Conservation (phyloP, 441 rosid genomes). For the Bruguiera hainesii region DNA sequence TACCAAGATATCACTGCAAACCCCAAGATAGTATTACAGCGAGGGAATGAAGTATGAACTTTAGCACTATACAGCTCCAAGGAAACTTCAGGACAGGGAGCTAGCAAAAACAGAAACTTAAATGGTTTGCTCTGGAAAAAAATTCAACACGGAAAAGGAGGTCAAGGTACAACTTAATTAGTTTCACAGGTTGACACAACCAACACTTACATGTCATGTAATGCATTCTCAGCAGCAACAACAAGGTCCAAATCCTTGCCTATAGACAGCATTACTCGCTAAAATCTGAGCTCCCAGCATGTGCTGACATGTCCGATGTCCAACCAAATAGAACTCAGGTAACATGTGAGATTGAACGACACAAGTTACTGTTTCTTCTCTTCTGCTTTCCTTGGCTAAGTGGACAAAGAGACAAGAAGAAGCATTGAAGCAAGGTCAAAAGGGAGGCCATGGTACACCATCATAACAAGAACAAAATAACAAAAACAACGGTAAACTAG, state of each 20-base stretch:
- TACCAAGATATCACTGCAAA: too few species aligned
- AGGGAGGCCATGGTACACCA: background rate
- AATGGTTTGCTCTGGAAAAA: too few species aligned
- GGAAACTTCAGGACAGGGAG: too few species aligned
- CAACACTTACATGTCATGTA: background rate
- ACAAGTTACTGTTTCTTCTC: constrained; percentile 42
- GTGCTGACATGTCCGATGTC: background rate
- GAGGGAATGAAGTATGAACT: too few species aligned
- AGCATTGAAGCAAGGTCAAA: background rate
- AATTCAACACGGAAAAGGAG: too few species aligned
- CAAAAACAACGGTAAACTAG: background rate
- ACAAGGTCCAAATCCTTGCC: background rate
- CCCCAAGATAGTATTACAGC: too few species aligned
- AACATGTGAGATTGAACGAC: background rate
- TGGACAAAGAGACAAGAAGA: background rate
- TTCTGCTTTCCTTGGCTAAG: constrained; percentile 70
- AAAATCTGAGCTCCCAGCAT: background rate
- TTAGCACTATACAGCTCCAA: too few species aligned
- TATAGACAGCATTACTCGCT: background rate
- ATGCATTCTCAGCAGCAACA: background rate
- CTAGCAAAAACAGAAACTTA: too few species aligned
- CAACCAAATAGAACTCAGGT: constrained; percentile 5
- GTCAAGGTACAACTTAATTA: too few species aligned
- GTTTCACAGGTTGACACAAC: too few species aligned
- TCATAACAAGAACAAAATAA: background rate